Evolutionary conservation across 2,329 filamentous ascomycete genomes (phyloP), one percentile per base, ranked within the genome.

Genomic region (Colletotrichum sidae): DNA sequence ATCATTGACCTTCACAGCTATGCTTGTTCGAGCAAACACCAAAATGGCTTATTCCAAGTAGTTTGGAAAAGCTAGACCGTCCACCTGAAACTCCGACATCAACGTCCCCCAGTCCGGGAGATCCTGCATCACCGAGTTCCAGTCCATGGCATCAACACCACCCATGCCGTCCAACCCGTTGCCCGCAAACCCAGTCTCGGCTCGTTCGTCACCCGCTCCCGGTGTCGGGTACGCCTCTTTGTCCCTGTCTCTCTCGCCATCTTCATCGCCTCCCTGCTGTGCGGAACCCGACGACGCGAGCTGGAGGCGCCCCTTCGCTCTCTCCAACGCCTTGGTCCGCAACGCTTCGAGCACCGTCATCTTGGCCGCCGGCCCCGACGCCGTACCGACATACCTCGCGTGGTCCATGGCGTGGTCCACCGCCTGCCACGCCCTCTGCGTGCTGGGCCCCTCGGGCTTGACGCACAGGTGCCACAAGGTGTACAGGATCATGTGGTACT

Each of bases 401-500:
- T 44, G 7, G 1, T 44, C 50, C 1, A 49, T 53, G 35, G 70
- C 66, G n/a, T 51, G 17, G 17, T 61, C 65, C 17, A 72, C 69
- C 13, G 67, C 58, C n/a, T 17, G 50, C 74, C 81, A 80, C 0
- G 77, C 80, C 15, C 76, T 69, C 0, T 73, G 71, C 0, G 71
- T 71, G 17, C 70, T 70, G 0, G 69, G 68, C 0, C 75, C 77
- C 0, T 67, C 65, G 0, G 80, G 81, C 54, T 70, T 73, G 4
- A 82, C 73, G 60, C 80, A 80, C 2, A 83, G 64, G 60, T 81
- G 75, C 74, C 81, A 81, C 2, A 84, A 70, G 0, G 80, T 70
- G 60, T 81, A 82, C 2, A 81, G 77, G 17, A 82, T 71, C 38
- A 79, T 72, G 55, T 83, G 77, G 17, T 78, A 82, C 68, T 81